phyloP scores from a whole-genome alignment of 2,329 filamentous ascomycete species.

The Aspergillus persii region DNA sequence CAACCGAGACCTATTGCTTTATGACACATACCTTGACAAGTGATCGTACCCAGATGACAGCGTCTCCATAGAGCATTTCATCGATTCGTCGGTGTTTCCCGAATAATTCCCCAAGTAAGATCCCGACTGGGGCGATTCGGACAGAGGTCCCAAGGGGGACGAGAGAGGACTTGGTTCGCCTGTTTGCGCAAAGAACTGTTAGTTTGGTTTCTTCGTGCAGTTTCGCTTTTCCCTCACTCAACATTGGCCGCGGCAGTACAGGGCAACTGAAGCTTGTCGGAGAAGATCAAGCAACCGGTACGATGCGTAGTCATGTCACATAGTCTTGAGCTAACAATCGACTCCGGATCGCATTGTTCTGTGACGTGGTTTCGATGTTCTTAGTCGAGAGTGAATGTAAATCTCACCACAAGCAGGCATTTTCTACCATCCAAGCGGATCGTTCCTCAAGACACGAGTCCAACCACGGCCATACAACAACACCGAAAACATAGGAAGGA shows the following conservation, averaged over 20 bases:
- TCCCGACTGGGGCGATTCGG: conserved; percentile 35
- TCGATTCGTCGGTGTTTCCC: conserved; percentile 54
- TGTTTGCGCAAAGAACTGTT: conserved; percentile 18
- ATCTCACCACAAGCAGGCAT: background rate
- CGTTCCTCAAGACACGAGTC: background rate
- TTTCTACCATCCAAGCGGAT: background rate
- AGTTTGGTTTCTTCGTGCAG: conserved; percentile 11
- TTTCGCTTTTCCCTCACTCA: conserved; percentile 1
- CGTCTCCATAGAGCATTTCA: conserved; percentile 76
- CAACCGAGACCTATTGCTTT: background rate
- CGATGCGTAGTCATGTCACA: background rate
- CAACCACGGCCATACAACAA: background rate
- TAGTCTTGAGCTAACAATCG: background rate
- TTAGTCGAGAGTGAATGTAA: background rate
- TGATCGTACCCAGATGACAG: conserved; percentile 66
- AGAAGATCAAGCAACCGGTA: conserved; percentile 5
- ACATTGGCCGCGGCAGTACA: background rate
- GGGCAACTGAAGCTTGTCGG: background rate
- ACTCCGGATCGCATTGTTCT: background rate
- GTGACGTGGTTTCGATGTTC: background rate
- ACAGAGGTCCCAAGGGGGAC: conserved; percentile 36
- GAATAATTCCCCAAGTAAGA: conserved; percentile 48
- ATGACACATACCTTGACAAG: conserved; percentile 65
- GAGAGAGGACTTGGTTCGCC: conserved; percentile 42
- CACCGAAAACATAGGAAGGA: conserved; percentile 12